phyloP scores from a whole-genome alignment of 441 rosid genomes.

The Jatropha multifida region DNA sequence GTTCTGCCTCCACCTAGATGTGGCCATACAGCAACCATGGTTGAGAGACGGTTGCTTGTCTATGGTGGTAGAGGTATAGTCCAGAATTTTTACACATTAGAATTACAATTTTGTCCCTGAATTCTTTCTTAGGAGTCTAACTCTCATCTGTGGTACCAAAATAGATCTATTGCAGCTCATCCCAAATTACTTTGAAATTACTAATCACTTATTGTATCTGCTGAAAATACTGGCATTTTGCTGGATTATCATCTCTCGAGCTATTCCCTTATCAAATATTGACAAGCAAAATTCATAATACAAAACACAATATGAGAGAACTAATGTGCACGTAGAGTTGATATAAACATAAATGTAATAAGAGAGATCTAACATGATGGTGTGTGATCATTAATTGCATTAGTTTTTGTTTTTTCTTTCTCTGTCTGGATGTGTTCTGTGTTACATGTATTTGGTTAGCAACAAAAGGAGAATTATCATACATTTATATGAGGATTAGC shows the following conservation, averaged over 20 bases:
- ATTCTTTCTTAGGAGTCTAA: constrained; percentile 3
- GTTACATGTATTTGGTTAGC: background rate
- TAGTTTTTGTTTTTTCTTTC: background rate
- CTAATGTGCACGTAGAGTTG: background rate
- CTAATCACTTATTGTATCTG: background rate
- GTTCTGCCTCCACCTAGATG: constrained; percentile 94
- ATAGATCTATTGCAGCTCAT: background rate
- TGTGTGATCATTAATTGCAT: background rate
- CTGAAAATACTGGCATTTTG: background rate
- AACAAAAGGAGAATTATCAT: background rate
- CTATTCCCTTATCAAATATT: background rate
- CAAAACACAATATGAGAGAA: background rate
- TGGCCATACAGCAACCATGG: constrained; percentile 97
- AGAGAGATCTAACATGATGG: background rate
- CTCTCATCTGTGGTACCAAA: background rate
- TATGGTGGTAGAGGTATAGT: constrained; percentile 93
- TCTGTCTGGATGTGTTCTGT: background rate
- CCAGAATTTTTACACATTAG: background rate
- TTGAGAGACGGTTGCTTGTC: constrained; percentile 92
- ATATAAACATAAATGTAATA: constrained; percentile 1
- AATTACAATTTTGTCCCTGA: background rate
- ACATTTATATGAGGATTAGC: background rate
- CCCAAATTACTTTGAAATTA: background rate
- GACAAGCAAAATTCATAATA: background rate
- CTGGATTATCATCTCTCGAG: constrained; percentile 1